These are phyloP conservation scores for Arabidopsis lyrata DNA, from an alignment of 441 rosid genomes.

Conservation along the genomic window DNA sequence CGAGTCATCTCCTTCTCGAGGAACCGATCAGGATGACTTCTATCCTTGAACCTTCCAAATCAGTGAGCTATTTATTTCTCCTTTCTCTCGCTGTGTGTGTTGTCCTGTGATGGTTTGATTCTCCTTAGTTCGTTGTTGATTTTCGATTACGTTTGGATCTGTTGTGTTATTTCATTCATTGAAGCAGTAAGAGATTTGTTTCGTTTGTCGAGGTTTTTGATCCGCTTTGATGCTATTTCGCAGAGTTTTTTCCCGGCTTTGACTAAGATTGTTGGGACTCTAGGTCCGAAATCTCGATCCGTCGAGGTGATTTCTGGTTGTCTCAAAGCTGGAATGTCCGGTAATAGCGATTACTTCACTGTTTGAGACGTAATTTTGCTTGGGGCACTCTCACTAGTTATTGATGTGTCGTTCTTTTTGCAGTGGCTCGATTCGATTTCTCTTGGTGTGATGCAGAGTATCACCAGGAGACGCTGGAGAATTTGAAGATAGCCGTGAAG, in stretches of 20 bases:
- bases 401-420: constrained; percentile 7
- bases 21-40: constrained; percentile 98
- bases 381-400: constrained; percentile 3
- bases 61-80: constrained; percentile 54
- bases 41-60: constrained; percentile 83
- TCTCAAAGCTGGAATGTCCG: constrained; percentile 95
- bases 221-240: constrained; percentile 29
- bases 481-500: constrained; percentile 83
- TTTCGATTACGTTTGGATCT: background rate
- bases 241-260: constrained; percentile 90
- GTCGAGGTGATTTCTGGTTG: constrained; percentile 79
- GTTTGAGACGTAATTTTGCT: background rate
- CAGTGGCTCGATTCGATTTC: constrained; percentile 93
- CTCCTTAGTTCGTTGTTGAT: background rate
- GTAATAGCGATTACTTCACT: constrained; percentile 43
- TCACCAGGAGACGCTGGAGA: constrained; percentile 90
- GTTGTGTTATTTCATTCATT: background rate
- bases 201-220: constrained; percentile 27
- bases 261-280: constrained; percentile 97
- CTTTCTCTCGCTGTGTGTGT: background rate
- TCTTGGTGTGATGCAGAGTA: constrained; percentile 79
- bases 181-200: background rate
- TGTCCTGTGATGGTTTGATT: constrained; percentile 5
- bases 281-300: constrained; percentile 90
- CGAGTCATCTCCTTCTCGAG: constrained; percentile 83